A percentile compares a stretch with the other conserved stretches of the same genome.
These are phyloP conservation scores for Aspergillus sergii DNA, from an alignment of 2,329 filamentous ascomycete genomes.

Conservation along the genomic window DNA sequence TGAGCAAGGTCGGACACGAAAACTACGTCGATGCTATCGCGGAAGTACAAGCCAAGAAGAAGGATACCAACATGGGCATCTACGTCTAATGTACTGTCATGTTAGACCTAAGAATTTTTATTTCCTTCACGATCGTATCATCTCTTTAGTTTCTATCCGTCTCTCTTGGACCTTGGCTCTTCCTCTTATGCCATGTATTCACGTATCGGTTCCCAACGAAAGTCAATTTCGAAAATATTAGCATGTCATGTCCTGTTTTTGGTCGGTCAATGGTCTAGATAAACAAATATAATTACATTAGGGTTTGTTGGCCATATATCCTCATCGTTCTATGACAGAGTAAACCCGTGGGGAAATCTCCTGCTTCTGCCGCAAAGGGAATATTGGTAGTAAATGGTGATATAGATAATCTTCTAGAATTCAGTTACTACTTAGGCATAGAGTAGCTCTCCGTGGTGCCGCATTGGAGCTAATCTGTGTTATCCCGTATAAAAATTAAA, in stretches of 20 bases:
- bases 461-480: too few species aligned
- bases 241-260: neutral
- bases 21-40: constrained; percentile 98
- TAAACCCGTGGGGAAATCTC: too few species aligned
- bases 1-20: constrained; percentile 96
- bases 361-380: too few species aligned
- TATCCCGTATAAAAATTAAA: too few species aligned
- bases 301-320: too few species aligned
- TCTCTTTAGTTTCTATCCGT: neutral
- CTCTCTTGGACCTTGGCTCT: neutral
- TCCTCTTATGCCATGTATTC: constrained; percentile 12
- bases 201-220: constrained; percentile 7
- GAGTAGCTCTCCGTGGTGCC: too few species aligned
- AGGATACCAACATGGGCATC: constrained; percentile 64
- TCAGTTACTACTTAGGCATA: too few species aligned
- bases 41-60: constrained; percentile 88
- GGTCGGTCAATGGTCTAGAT: neutral
- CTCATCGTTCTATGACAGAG: too few species aligned
- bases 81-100: constrained; percentile 38
- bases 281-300: neutral
- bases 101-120: neutral
- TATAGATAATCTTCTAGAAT: too few species aligned
- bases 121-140: constrained; percentile 11
- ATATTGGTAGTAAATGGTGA: too few species aligned
- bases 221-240: neutral